Conservation (phyloP, 106 monocot genomes). For the Dioscorea alata region DNA sequence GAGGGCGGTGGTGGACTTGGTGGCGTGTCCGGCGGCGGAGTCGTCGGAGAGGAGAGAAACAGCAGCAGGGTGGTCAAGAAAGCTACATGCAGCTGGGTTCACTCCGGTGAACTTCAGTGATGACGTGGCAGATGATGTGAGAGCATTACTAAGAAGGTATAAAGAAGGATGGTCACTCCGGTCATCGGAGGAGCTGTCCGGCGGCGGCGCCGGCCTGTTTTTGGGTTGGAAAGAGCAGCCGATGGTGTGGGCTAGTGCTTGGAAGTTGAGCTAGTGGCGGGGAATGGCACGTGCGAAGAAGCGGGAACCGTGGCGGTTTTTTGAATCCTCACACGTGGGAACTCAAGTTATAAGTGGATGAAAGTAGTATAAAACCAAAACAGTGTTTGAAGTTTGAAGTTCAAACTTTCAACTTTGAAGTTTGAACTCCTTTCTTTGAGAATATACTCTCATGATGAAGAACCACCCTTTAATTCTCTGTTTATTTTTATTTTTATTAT, state of each 20-base stretch:
- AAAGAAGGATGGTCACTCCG: conserved; percentile 53
- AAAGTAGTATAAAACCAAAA: not conserved
- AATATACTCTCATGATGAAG: not conserved
- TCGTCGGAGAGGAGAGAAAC: conserved; percentile 67
- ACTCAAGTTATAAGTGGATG: not conserved
- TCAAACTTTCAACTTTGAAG: too few species aligned
- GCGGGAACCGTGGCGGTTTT: conserved; percentile 9
- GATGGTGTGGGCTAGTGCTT: conserved; percentile 76
- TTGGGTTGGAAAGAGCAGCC: conserved; percentile 71
- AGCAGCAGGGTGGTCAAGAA: conserved; percentile 39
- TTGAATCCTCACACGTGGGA: not conserved
- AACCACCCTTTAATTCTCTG: not conserved
- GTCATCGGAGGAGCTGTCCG: not conserved
- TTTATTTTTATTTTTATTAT: not conserved
- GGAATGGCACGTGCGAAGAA: conserved; percentile 26
- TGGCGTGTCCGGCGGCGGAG: conserved; percentile 48
- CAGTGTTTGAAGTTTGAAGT: not conserved
- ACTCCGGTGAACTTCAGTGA: conserved; percentile 50
- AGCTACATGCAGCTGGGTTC: conserved; percentile 50
- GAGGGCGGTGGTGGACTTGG: conserved; percentile 58
- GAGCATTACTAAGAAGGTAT: conserved; percentile 64
- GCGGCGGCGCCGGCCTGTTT: conserved; percentile 36
- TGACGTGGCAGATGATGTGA: conserved; percentile 65
- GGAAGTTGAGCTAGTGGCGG: conserved; percentile 41
- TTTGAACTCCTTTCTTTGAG: too few species aligned